Evolutionary conservation across 768 basidiomycete genomes (phyloP), one percentile per base, ranked within the genome.

Genomic region (Exidia glandulosa): DNA sequence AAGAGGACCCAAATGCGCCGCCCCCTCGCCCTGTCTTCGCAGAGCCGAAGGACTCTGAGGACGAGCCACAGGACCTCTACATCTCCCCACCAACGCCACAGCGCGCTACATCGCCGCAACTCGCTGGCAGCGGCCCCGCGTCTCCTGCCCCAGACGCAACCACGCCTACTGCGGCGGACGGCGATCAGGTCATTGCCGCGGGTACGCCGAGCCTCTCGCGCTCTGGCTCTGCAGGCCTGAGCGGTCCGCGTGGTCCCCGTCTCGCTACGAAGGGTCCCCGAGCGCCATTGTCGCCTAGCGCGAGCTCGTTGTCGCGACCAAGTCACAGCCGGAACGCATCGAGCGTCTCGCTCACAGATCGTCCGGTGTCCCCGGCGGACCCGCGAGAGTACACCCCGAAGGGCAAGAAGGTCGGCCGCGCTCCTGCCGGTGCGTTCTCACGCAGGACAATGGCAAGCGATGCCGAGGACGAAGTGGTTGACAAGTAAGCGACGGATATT

Each of bases 391-490:
- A 61, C 59, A 58, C 57, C 66, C 68, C 67, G 60, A 63, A 62
- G 60, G 50, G 50, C 50, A 70, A 68, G 64, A 68, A 68, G 60
- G 70, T 70, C 48, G 70, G 72, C 16, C 67, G 71, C 32, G 65
- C 70, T 50, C 66, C 59, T n/a, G 68, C 68, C 2, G 64, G 67
- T 13, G 36, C 69, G 64, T 73, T 77, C 60, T 84, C 87, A 58
- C 80, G 87, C 67, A 79, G 87, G 70, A 89, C 88, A 56, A 86
- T 87, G 85, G 87, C 85, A 45, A 88, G 86, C 67, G 88, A 90
- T 67, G 88, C 88, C 34, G 89, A 91, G 68, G 89, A 90, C 63
- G 81, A 86, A 64, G 74, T 87, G 60, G 75, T 86, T 60, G 71
- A 72, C 3, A 71, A 71, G 56, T 63, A 47, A 56, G 45, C 41